A percentile compares a stretch with the other conserved stretches of the same genome.
Conservation (phyloP, 2,329 filamentous ascomycete species). For the Calonectria pseudoturangicola region DNA sequence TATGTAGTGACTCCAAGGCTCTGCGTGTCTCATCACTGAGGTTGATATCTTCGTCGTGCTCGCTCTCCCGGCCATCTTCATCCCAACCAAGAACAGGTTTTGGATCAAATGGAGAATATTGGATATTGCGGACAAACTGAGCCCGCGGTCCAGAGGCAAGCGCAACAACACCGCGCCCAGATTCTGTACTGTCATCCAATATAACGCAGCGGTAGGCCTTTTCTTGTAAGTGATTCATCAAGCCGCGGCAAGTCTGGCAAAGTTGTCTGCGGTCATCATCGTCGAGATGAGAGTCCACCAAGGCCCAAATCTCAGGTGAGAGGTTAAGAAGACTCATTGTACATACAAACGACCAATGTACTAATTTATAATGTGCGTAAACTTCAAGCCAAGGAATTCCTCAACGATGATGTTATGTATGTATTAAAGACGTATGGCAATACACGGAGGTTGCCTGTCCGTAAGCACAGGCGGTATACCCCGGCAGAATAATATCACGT, state of each 20-base stretch:
- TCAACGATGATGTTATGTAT: neutral
- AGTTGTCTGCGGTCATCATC: constrained; percentile 1
- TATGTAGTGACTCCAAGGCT: neutral
- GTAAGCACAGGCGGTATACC: neutral
- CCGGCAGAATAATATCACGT: neutral
- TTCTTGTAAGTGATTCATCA: neutral
- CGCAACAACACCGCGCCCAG: neutral
- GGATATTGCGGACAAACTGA: neutral
- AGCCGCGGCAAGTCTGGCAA: neutral
- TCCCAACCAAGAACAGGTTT: neutral
- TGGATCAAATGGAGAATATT: neutral
- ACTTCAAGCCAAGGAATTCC: neutral
- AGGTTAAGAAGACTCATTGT: neutral
- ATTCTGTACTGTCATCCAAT: neutral
- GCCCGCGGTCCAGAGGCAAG: neutral
- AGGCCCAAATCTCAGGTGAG: neutral
- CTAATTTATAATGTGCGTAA: neutral
- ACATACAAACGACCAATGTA: neutral
- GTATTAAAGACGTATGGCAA: too few species aligned
- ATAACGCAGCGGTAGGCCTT: neutral
- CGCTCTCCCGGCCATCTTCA: neutral
- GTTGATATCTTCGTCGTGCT: neutral
- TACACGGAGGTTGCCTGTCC: neutral
- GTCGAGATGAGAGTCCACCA: neutral
- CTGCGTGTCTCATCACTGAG: neutral